Evolutionary conservation across 1,284 basidiomycete genomes (phyloP), one percentile per base, ranked within the genome.

Genomic region (Ceratobasidium papillatum): DNA sequence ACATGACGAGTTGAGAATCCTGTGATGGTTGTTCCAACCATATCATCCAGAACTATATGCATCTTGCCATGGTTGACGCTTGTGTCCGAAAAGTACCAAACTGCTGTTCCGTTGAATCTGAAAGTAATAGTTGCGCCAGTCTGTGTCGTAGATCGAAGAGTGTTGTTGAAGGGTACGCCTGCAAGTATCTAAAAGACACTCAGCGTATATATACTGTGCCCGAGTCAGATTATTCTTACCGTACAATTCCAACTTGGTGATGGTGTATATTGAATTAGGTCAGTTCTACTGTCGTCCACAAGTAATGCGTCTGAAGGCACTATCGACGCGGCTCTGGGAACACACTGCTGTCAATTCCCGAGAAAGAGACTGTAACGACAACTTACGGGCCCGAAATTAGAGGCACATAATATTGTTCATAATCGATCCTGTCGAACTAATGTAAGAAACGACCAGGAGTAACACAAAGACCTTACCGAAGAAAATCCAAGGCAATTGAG

Each of bases 91-190:
- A 49, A 64, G 11, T 64, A 64, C 43, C 43, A 64, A 19, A 64
- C 43, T 12, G 62, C 62, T 4, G 62, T 49, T 41, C 41, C 62
- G n/a, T 64, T 64, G 62, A 47, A 49, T 43, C 32, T 64, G 43
- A 64, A 64, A 30, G 27, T 64, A 17, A 49, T 49, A 1, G 41
- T 32, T 34, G 62, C 41, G 12, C 43, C 43, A 4, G 62, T 2
- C 11, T 64, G 62, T 25, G 14, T 30, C 8, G 19, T 47, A 5
- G 43, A 22, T 25, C 49, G 62, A 12, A 64, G 62, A 27, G 14
- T 64, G 62, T 64, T 64, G 38, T 61, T 43, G 38, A 25, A 61
- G 2, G 58, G 58, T 32, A 61, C 7, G 38, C 34, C 34, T n/a
- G n/a, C 36, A 43, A 3, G 9, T 38, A n/a, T 25, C 58, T 61